phyloP scores from a whole-genome alignment of 2,329 filamentous ascomycete species.

The Clonostachys rosea region DNA sequence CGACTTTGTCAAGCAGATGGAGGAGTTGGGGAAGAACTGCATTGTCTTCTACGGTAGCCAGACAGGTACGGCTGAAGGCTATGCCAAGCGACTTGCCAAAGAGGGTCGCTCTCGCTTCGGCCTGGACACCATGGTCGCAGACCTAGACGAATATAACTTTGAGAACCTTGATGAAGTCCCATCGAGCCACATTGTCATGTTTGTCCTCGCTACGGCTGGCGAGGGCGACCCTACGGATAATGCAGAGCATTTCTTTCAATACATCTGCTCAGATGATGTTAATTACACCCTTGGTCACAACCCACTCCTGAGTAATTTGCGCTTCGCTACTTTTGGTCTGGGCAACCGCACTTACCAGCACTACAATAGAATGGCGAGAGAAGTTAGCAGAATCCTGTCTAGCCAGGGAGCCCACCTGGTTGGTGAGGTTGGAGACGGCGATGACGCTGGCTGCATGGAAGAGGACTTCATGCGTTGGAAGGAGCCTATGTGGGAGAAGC shows the following conservation, averaged over 20 bases:
- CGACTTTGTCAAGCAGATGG: background rate
- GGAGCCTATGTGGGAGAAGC: conserved; percentile 11
- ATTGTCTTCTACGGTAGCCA: conserved; percentile 91
- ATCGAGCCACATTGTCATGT: conserved; percentile 14
- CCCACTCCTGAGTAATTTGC: conserved; percentile 7
- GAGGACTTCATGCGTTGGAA: conserved; percentile 25
- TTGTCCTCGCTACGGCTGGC: conserved; percentile 25
- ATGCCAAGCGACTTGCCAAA: conserved; percentile 80
- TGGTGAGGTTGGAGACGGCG: conserved; percentile 13
- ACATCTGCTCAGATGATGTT: conserved; percentile 6
- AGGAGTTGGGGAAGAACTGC: conserved; percentile 34
- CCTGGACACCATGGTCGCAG: conserved; percentile 77
- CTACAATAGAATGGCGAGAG: conserved; percentile 21
- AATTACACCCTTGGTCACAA: background rate
- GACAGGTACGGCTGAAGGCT: conserved; percentile 88
- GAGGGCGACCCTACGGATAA: conserved; percentile 29
- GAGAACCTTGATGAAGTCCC: conserved; percentile 21
- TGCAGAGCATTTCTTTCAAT: conserved; percentile 15
- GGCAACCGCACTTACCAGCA: conserved; percentile 26
- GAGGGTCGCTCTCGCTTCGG: conserved; percentile 84
- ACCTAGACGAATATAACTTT: conserved; percentile 37
- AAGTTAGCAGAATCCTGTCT: conserved; percentile 11
- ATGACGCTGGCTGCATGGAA: conserved; percentile 19
- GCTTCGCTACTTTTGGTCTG: conserved; percentile 21
- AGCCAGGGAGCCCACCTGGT: conserved; percentile 14